These are phyloP conservation scores for Macroventuria anomochaeta DNA, from an alignment of 2,329 filamentous ascomycete genomes.

Conservation along the genomic window DNA sequence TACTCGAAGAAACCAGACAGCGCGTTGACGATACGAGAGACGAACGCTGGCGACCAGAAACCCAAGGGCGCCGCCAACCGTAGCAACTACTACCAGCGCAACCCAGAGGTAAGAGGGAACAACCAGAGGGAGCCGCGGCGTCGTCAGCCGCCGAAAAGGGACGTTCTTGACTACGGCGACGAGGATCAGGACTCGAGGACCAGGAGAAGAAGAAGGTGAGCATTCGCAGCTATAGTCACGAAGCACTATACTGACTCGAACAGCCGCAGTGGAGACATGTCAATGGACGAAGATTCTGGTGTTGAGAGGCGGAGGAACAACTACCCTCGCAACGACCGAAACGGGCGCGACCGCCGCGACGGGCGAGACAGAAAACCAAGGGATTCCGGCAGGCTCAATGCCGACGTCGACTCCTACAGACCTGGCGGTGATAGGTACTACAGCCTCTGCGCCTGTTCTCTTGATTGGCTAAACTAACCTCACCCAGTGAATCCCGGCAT, in stretches of 20 bases:
- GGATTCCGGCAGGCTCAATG: slow-evolving; percentile 16
- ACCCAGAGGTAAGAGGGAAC: slow-evolving; percentile 77
- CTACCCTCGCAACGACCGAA: slow-evolving; percentile 11
- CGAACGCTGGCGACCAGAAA: slow-evolving; percentile 80
- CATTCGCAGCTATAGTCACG: not conserved
- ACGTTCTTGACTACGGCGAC: slow-evolving; percentile 41
- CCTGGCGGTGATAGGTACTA: slow-evolving; percentile 37
- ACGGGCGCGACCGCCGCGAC: slow-evolving; percentile 24
- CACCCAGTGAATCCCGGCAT: slow-evolving; percentile 40
- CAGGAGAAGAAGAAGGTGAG: slow-evolving; percentile 33
- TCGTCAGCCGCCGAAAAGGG: slow-evolving; percentile 53
- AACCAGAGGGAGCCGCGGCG: slow-evolving; percentile 57
- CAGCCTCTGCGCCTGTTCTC: not conserved
- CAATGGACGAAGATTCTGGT: slow-evolving; percentile 77
- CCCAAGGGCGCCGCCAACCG: slow-evolving; percentile 75
- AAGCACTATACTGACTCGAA: slow-evolving; percentile 34
- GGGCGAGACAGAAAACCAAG: slow-evolving; percentile 22
- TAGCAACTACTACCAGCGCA: slow-evolving; percentile 90
- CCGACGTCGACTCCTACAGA: slow-evolving; percentile 42
- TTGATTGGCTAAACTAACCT: not conserved
- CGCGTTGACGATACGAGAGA: slow-evolving; percentile 74
- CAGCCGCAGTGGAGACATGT: slow-evolving; percentile 67
- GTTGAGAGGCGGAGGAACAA: slow-evolving; percentile 33
- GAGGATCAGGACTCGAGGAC: slow-evolving; percentile 32
- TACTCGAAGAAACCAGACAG: slow-evolving; percentile 72